Conservation (phyloP, 2,329 filamentous ascomycete species). For the Xylariomycetidae sp. region DNA sequence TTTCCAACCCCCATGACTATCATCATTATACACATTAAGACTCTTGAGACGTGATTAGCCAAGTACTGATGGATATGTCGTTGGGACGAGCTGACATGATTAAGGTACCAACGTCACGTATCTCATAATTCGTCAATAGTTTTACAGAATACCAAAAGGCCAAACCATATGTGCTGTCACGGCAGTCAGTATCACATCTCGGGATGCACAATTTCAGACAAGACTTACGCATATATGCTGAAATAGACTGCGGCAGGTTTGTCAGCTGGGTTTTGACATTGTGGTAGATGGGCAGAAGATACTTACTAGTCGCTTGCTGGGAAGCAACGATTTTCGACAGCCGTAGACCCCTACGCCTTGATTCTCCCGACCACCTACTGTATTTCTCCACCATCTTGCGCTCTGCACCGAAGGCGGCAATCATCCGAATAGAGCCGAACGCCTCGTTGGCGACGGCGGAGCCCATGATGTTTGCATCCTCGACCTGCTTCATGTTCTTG, state of each 20-base stretch:
- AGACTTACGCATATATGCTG: constrained; percentile 23
- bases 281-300: not conserved
- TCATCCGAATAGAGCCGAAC: constrained; percentile 55
- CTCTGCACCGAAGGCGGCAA: constrained; percentile 59
- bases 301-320: constrained; percentile 27
- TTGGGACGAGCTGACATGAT: constrained; percentile 35
- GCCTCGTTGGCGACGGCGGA: constrained; percentile 57
- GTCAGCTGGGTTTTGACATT: constrained; percentile 9
- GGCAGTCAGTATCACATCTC: constrained; percentile 6
- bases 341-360: constrained; percentile 29
- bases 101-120: constrained; percentile 47
- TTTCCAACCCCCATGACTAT: constrained; percentile 51
- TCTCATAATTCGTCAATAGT: constrained; percentile 21
- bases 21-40: constrained; percentile 56
- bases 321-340: constrained; percentile 23
- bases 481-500: constrained; percentile 43
- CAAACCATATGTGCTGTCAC: constrained; percentile 23
- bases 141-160: constrained; percentile 28
- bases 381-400: constrained; percentile 49
- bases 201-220: not conserved
- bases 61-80: not conserved
- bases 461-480: constrained; percentile 52
- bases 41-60: constrained; percentile 21
- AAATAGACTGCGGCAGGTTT: constrained; percentile 21
- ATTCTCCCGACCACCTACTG: constrained; percentile 48